Conservation (phyloP, 257 asterid species). For the Fraxinus anomala region DNA sequence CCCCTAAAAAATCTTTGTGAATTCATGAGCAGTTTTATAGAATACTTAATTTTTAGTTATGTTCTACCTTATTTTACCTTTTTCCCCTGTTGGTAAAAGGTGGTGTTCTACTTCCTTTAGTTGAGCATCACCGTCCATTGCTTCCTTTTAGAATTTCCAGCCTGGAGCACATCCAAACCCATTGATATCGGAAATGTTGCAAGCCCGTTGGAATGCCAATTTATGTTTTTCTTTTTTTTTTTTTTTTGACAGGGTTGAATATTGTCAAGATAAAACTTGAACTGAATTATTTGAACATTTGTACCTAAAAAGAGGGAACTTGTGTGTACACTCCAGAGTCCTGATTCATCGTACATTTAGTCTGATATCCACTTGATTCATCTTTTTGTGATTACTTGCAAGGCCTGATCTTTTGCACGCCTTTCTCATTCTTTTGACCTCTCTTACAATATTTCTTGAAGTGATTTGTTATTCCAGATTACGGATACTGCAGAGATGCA, state of each 20-base stretch:
- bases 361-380: neutral
- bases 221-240: neutral
- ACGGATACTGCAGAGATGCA: neutral
- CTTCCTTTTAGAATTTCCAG: slow-evolving; percentile 1
- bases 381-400: slow-evolving; percentile 1
- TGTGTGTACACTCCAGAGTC: slow-evolving; percentile 4
- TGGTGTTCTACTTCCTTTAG: neutral
- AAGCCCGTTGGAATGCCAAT: neutral
- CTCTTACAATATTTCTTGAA: slow-evolving; percentile 3
- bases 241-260: neutral
- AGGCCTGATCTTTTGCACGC: neutral
- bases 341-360: neutral
- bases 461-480: slow-evolving; percentile 16
- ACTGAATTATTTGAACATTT: slow-evolving; percentile 1
- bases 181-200: neutral
- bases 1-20: slow-evolving; percentile 17
- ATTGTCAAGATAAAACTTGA: neutral
- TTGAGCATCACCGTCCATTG: neutral
- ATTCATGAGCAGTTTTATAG: neutral
- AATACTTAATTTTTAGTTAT: neutral
- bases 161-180: neutral
- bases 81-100: neutral
- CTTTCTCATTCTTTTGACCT: slow-evolving; percentile 23
- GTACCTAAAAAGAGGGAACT: slow-evolving; percentile 8
- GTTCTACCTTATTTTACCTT: neutral